phyloP scores from a whole-genome alignment of 495 filamentous ascomycete species.

The Melanomma pulvis-pyrius region DNA sequence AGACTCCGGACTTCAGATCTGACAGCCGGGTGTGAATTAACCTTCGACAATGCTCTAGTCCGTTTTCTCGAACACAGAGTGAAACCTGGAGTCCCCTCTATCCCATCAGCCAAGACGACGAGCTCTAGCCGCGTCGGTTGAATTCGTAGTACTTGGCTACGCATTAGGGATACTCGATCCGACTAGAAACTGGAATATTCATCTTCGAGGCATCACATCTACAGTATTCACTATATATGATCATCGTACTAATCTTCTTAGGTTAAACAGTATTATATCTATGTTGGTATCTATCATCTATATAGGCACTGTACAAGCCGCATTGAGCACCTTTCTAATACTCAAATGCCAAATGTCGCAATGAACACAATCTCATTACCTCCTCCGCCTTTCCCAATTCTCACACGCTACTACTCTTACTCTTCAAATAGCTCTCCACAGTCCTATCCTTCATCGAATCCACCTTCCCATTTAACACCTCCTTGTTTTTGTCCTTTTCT shows the following conservation, averaged over 20 bases:
- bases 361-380: background rate
- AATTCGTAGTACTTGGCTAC: too few relatives aligned
- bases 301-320: background rate
- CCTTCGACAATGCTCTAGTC: background rate
- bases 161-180: too few relatives aligned
- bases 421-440: constrained; percentile 24
- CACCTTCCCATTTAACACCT: constrained; percentile 3
- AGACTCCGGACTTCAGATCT: constrained; percentile 12
- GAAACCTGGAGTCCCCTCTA: constrained; percentile 9
- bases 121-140: too few relatives aligned
- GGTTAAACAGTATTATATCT: too few relatives aligned
- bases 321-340: background rate
- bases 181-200: too few relatives aligned
- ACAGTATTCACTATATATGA: too few relatives aligned
- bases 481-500: constrained; percentile 3
- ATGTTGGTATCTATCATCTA: too few relatives aligned
- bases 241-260: too few relatives aligned
- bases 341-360: background rate
- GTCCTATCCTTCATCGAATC: constrained; percentile 7
- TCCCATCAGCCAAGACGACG: too few relatives aligned
- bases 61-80: constrained; percentile 14
- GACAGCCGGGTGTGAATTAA: constrained; percentile 9
- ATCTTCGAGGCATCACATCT: too few relatives aligned
- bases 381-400: background rate
- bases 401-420: background rate